Percentiles rank a stretch among this genome's conserved stretches.
Conservation (phyloP, 352 stramenopile species). For the Stramenopiles sp. region DNA sequence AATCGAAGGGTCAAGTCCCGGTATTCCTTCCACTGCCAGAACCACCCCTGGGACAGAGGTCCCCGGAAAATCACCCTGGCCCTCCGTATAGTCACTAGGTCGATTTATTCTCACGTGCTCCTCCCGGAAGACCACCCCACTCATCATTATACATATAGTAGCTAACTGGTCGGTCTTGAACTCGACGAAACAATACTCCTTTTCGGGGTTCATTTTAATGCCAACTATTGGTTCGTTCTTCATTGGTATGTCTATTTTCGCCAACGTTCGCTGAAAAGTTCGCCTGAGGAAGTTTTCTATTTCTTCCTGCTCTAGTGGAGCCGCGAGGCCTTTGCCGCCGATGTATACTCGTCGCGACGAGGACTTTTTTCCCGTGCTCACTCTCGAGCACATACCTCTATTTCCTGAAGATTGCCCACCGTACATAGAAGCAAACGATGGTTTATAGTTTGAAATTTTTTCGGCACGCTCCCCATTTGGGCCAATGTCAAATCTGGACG, state of each 20-base stretch:
- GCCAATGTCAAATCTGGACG: background rate
- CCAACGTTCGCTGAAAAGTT: slow-evolving; percentile 58
- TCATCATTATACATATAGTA: slow-evolving; percentile 80
- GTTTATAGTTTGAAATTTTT: background rate
- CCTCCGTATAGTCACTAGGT: slow-evolving; percentile 80
- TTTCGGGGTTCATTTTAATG: slow-evolving; percentile 85
- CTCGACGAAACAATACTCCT: slow-evolving; percentile 91
- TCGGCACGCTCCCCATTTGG: background rate
- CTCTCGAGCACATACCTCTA: background rate
- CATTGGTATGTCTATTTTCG: slow-evolving; percentile 30
- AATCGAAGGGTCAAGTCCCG: slow-evolving; percentile 27
- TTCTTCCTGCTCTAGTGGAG: slow-evolving; percentile 51
- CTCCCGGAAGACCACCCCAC: slow-evolving; percentile 80
- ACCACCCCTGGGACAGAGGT: slow-evolving; percentile 53
- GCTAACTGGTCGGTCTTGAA: slow-evolving; percentile 86
- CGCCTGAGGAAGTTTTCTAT: slow-evolving; percentile 72
- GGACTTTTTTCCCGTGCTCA: background rate
- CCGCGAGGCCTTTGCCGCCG: slow-evolving; percentile 47
- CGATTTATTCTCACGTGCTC: slow-evolving; percentile 81
- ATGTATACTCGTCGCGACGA: slow-evolving; percentile 73
- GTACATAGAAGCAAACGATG: background rate
- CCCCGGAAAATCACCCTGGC: slow-evolving; percentile 33
- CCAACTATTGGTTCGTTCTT: slow-evolving; percentile 23
- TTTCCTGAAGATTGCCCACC: background rate
- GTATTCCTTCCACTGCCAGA: slow-evolving; percentile 19